Evolutionary conservation across 2,329 filamentous ascomycete species (phyloP).

Genomic region (Colletotrichum sp.): DNA sequence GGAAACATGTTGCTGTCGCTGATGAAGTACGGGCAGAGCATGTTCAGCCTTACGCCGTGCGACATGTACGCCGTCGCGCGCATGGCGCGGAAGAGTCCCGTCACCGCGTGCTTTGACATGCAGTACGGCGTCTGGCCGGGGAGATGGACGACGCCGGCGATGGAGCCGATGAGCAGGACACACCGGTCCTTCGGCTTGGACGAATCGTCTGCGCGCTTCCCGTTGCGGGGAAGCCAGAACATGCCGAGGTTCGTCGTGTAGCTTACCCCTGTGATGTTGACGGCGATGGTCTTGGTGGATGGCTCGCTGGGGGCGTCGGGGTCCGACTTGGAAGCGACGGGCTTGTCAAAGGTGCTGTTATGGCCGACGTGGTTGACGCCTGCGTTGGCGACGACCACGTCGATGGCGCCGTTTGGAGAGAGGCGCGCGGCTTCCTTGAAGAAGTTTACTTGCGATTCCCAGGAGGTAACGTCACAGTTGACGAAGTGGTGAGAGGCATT

Average conservation of each 20-base stretch:
- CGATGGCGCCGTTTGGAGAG: conserved; percentile 61
- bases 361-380: conserved; percentile 54
- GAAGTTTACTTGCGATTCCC: conserved; percentile 66
- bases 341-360: conserved; percentile 50
- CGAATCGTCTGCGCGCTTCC: neutral
- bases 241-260: conserved; percentile 71
- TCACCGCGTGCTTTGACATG: conserved; percentile 68
- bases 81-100: conserved; percentile 67
- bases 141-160: conserved; percentile 58
- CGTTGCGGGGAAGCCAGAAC: conserved; percentile 59
- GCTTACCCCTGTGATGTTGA: conserved; percentile 68
- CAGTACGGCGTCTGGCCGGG: conserved; percentile 58
- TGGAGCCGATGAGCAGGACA: conserved; percentile 66
- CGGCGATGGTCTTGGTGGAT: conserved; percentile 58
- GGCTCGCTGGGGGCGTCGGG: conserved; percentile 47
- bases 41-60: conserved; percentile 65
- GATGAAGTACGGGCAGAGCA: conserved; percentile 71
- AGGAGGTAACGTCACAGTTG: conserved; percentile 69
- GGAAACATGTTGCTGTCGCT: conserved; percentile 64
- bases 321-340: conserved; percentile 45
- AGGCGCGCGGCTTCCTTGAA: conserved; percentile 63
- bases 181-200: conserved; percentile 53
- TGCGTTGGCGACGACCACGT: conserved; percentile 71
- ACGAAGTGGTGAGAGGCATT: conserved; percentile 49
- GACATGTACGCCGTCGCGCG: conserved; percentile 49